Percentiles rank a stretch among this genome's conserved stretches.
These are phyloP conservation scores for Saturnispora mendoncae DNA, from an alignment of 805 yeast species.

Conservation along the genomic window DNA sequence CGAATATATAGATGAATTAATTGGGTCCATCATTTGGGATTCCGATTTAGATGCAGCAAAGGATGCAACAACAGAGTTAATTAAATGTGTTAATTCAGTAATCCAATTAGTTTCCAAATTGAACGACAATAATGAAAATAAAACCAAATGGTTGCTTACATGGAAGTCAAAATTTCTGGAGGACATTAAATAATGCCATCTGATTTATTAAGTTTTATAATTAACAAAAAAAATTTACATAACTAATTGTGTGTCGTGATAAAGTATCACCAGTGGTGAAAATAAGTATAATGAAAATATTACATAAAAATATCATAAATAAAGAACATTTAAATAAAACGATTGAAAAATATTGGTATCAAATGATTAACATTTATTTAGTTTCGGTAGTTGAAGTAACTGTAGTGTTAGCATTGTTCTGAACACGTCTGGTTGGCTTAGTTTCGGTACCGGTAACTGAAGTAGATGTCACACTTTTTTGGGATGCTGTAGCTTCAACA, in stretches of 20 bases:
- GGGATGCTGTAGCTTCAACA: constrained; percentile 6
- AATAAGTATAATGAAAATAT: no score
- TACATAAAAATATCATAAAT: background rate
- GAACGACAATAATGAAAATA: constrained; percentile 43
- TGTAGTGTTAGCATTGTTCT: constrained; percentile 7
- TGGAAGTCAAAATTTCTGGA: constrained; percentile 41
- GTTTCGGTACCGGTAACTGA: constrained; percentile 3
- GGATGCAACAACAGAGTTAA: constrained; percentile 12
- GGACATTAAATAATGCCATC: no score
- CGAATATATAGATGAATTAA: constrained; percentile 46
- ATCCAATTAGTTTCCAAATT: constrained; percentile 35
- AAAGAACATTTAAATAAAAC: background rate
- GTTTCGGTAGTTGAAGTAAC: background rate
- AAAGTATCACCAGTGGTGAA: background rate
- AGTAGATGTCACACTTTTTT: constrained; percentile 7
- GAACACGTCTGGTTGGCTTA: constrained; percentile 3
- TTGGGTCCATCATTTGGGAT: constrained; percentile 45
- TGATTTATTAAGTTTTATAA: background rate
- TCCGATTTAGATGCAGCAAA: constrained; percentile 32
- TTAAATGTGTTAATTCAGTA: constrained; percentile 21
- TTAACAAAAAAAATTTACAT: no score
- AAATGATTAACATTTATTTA: background rate
- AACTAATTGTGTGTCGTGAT: no score
- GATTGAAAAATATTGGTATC: constrained; percentile 5
- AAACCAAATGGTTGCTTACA: constrained; percentile 48